Base-by-base conservation (phyloP, 225 moss, liverwort and hornwort species). In the Marchantia polymorpha region DNA sequence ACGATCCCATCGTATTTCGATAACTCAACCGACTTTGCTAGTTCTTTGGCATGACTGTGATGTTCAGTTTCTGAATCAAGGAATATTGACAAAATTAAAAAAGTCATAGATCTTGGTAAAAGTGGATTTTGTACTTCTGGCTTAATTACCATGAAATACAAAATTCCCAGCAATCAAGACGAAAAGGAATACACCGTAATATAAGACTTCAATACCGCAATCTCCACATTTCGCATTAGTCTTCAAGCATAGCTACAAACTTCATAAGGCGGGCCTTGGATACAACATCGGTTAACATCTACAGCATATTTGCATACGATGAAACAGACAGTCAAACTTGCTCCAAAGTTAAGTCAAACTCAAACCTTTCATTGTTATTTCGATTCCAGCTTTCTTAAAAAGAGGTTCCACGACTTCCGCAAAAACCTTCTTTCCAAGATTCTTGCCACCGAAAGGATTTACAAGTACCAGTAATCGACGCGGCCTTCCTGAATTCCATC, bases 1-100 rank as follows among this genome's bases (percentile, higher is more conserved):
- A 91, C 90, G 11, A 96, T 83, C 66, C 96, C 96, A 83, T 96
- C 92, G 15, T 88, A 96, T 60, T 86, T 84, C n/a, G 89, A 88
- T 30, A 96, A 80, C 81, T 92, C 90, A 49, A 87, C 80, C 29
- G 89, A 83, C 83, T 88, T 90, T 51, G 90, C 94, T 77, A 96
- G 81, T 64, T 96, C 92, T 77, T 90, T 92, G 65, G 89, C 96
- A 86, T 96, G 94, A 27, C 80, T 78, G 39, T 86, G 86, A 84
- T 88, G 94, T 72, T 90, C 90, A 68, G 96, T 96, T 82, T 96
- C 96, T 96, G 93, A 72, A 86, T 29, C 61, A n/a, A 64, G 27
- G 20, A 63, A 72, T 14, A 4, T 29, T 20, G 58, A 39, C 39
- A 39, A 39, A 39, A 16, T 26, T 17, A 73, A 25, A 0, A n/a